A percentile compares a stretch with the other conserved stretches of the same genome.
phyloP scores from a whole-genome alignment of 441 rosid genomes.

The Pelargonium myrrhifolium region DNA sequence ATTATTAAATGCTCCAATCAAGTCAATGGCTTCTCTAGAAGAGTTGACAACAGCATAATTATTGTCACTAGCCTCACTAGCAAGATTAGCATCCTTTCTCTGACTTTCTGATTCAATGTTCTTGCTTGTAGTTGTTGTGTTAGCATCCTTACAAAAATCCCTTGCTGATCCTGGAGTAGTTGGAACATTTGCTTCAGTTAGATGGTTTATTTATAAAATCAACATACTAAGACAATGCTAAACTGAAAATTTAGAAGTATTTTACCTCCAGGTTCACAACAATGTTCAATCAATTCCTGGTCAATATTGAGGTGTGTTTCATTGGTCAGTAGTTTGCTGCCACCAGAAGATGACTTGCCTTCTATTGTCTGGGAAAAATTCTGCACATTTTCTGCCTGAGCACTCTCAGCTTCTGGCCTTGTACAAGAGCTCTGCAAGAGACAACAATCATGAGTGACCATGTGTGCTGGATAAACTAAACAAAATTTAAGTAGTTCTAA shows the following conservation, averaged over 20 bases:
- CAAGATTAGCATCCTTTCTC: constrained; percentile 23
- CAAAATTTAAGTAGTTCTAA: too few relatives aligned
- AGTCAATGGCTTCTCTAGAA: constrained; percentile 55
- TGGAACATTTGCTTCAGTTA: constrained; percentile 6
- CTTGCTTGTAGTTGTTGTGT: constrained; percentile 16
- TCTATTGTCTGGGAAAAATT: constrained; percentile 20
- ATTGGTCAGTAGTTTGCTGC: constrained; percentile 21
- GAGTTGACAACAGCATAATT: constrained; percentile 21
- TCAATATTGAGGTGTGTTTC: constrained; percentile 19
- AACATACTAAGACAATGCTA: constrained; percentile 12
- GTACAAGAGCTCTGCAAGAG: constrained; percentile 76
- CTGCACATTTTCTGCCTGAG: constrained; percentile 30
- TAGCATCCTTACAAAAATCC: constrained; percentile 23
- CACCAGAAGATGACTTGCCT: constrained; percentile 25
- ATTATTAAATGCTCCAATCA: constrained; percentile 56
- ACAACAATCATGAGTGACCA: constrained; percentile 24
- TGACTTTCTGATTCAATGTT: constrained; percentile 26
- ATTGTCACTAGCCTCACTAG: constrained; percentile 22
- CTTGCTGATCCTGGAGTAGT: constrained; percentile 21
- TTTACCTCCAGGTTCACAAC: constrained; percentile 35
- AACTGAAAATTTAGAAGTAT: constrained; percentile 9
- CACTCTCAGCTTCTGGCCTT: constrained; percentile 60
- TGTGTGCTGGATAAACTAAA: not conserved
- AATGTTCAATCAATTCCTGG: constrained; percentile 26
- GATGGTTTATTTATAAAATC: not conserved